Conservation (phyloP, 1,284 basidiomycete species). For the Microbotryum saponariae region DNA sequence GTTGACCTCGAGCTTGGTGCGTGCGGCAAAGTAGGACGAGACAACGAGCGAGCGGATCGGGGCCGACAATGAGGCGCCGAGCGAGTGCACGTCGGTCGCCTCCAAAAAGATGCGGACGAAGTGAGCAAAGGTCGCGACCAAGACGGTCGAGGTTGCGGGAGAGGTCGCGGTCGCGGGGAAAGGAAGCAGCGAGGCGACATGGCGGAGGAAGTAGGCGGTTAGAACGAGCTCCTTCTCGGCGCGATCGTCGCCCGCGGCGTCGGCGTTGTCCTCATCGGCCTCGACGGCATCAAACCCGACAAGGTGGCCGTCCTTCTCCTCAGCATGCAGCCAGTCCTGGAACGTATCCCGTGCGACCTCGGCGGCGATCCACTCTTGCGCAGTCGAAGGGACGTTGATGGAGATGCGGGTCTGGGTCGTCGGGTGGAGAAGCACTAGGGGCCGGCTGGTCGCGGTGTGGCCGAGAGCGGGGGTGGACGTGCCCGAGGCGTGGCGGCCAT, state of each 20-base stretch:
- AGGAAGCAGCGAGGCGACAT: conserved; percentile 35
- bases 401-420: conserved; percentile 24
- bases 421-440: conserved; percentile 29
- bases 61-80: conserved; percentile 65
- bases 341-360: conserved; percentile 34
- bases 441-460: conserved; percentile 27
- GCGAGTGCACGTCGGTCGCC: conserved; percentile 63
- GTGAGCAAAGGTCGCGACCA: conserved; percentile 45
- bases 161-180: conserved; percentile 31
- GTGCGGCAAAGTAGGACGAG: conserved; percentile 69
- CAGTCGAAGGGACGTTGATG: conserved; percentile 24
- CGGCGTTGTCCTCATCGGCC: conserved; percentile 33
- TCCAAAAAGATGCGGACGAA: conserved; percentile 49
- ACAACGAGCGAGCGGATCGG: conserved; percentile 54
- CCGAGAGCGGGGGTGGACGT: conserved; percentile 1
- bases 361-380: conserved; percentile 31
- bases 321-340: conserved; percentile 32
- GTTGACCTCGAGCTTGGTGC: conserved; percentile 60
- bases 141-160: conserved; percentile 32
- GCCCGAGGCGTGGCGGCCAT: not conserved
- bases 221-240: conserved; percentile 36
- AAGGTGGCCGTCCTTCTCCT: conserved; percentile 25
- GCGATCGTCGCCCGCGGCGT: conserved; percentile 2
- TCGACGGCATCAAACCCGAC: conserved; percentile 34
- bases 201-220: conserved; percentile 39